Conservation (phyloP, 192 early-diverging fungal genomes). For the Glomus cerebriforme region DNA sequence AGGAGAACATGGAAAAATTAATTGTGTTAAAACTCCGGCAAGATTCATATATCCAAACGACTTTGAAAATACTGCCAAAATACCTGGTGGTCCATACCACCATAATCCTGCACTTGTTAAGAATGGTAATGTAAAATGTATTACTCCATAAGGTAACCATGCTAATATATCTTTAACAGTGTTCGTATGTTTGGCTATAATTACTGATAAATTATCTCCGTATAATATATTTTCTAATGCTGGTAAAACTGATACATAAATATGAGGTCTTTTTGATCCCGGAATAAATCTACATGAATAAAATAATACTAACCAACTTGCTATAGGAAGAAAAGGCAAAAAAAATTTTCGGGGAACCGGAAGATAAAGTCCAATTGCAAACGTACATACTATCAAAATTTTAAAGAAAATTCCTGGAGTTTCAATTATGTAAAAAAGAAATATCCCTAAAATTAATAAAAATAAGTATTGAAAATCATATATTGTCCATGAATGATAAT, state of each 20-base stretch:
- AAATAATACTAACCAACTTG: constrained; percentile 58
- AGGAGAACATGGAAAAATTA: constrained; percentile 65
- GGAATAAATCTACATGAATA: constrained; percentile 60
- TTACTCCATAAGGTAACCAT: constrained; percentile 75
- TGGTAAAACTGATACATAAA: constrained; percentile 66
- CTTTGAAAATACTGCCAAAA: constrained; percentile 54
- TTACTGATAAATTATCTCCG: constrained; percentile 61
- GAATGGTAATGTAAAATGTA: constrained; percentile 70
- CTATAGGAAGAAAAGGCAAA: constrained; percentile 54
- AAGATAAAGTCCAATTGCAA: constrained; percentile 37
- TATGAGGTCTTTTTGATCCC: constrained; percentile 54
- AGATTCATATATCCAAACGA: constrained; percentile 73
- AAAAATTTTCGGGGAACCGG: constrained; percentile 54
- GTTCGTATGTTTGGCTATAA: constrained; percentile 56
- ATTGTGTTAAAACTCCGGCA: constrained; percentile 68
- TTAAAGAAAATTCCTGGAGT: constrained; percentile 40
- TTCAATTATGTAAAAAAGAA: constrained; percentile 47
- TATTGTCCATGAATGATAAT: constrained; percentile 42
- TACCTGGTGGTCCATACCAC: constrained; percentile 53
- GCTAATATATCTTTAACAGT: constrained; percentile 61
- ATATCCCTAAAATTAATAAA: constrained; percentile 39
- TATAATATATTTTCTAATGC: constrained; percentile 70
- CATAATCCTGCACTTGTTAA: constrained; percentile 51
- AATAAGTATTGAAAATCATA: constrained; percentile 52
- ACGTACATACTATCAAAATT: constrained; percentile 37